Evolutionary conservation across 805 yeast genomes (phyloP), one percentile per base, ranked within the genome.

Genomic region (Suhomyces sp.): DNA sequence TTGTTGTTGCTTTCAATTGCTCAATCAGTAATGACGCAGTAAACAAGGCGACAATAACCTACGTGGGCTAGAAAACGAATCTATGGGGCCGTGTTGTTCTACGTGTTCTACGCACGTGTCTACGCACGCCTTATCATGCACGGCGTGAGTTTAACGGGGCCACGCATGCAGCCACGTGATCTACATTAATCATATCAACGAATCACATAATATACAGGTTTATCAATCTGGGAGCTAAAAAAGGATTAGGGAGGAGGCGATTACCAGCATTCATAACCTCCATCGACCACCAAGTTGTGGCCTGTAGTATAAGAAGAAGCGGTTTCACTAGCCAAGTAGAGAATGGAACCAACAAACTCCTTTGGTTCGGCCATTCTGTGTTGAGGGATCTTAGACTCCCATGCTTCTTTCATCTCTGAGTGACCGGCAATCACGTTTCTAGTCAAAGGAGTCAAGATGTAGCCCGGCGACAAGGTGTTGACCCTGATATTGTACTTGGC

Each of bases 231-330:
- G 13, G 24, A 38, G 42, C 42, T n/a, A 17, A 10, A 17, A 9
- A 2, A 10, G 27, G 42, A 23, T 6, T 19, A 6, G 12, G 17
- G 17, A 6, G 46, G 17, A 22, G 31, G 27, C 29, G 23, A 22
- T 71, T 70, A 88, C 93, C 93, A 88, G 60, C 90, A 85, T 60
- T 86, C 86, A 77, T 88, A 89, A 53, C 96, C 96, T 64, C 96
- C 96, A 66, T 89, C 96, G 53, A 87, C 93, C 29, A 86, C 83
- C 71, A 89, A 71, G 71, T 88, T 88, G 67, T 87, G 86, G 64
- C 96, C 96, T 13, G 96, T 88, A 54, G 93, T 87, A 77, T 88
- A 89, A 17, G 87, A 78, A 36, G 88, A 81, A 7, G 93, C 94
- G 47, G 82, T 61, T 53, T 82, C 81, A 38, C 88, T 80, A 24